These are phyloP conservation scores for Aspergillus flavus DNA, from an alignment of 2,329 filamentous ascomycete genomes.

Conservation along the genomic window DNA sequence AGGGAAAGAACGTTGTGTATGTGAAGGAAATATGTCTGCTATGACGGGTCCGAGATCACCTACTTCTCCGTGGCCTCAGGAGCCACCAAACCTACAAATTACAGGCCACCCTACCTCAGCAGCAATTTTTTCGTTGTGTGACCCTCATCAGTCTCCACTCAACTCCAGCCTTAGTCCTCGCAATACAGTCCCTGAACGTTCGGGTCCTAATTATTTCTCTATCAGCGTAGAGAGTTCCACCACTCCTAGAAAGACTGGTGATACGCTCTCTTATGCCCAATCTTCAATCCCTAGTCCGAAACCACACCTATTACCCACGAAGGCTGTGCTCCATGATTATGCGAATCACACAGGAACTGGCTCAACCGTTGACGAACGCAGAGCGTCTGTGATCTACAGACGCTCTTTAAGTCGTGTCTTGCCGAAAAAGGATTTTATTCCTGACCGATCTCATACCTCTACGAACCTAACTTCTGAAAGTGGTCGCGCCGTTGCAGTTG, in stretches of 20 bases:
- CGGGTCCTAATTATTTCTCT: constrained; percentile 86
- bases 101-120: constrained; percentile 22
- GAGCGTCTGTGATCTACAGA: constrained; percentile 23
- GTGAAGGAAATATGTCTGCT: constrained; percentile 25
- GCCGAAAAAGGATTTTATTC: constrained; percentile 2
- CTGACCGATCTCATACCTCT: constrained; percentile 3
- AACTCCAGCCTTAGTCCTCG: constrained; percentile 21
- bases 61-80: constrained; percentile 37
- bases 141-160: constrained; percentile 26
- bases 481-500: constrained; percentile 52
- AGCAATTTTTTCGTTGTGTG: constrained; percentile 25
- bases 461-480: constrained; percentile 36
- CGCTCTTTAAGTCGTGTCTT: constrained; percentile 19
- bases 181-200: constrained; percentile 24
- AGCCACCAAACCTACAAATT: constrained; percentile 24
- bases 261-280: constrained; percentile 68
- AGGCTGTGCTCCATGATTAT: constrained; percentile 82
- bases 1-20: neutral
- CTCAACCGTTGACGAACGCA: constrained; percentile 20
- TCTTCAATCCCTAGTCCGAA: constrained; percentile 60
- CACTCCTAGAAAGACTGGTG: constrained; percentile 73
- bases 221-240: constrained; percentile 64
- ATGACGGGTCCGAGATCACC: constrained; percentile 39
- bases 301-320: constrained; percentile 49
- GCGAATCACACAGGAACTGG: constrained; percentile 63